Base-by-base conservation (phyloP, 1,284 basidiomycete genomes). In the Neotropicomus parvogracilis region DNA sequence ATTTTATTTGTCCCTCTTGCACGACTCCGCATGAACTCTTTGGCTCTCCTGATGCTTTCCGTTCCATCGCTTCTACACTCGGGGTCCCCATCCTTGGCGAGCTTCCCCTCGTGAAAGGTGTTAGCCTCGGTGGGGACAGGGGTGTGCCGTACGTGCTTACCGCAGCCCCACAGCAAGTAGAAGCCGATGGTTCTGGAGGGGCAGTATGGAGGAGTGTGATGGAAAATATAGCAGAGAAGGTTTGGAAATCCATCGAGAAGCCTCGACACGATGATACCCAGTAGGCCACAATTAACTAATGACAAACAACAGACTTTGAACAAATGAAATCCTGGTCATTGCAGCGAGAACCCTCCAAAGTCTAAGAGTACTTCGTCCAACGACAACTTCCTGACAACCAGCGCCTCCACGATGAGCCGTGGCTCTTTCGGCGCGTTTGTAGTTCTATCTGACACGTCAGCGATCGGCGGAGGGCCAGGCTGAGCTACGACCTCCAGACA, bases 1-100 rank as follows among this genome's bases (percentile, higher is more conserved):
- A 92, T 66, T 97, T 88, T 65, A 73, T 86, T n/a, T 95, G 92
- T 59, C 78, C 88, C 0, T 79, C 80, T 6, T 97, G 92, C 59
- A 71, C 77, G 1, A 77, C 76, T 0, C 74, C 73, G 0, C 90
- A 94, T 55, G 74, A 88, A 57, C 74, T 97, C 11, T 98, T 94
- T 55, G 95, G 95, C 36, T 70, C 80, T 8, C 74, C 88, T 0
- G 74, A 75, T 8, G 69, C 73, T 12, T 95, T 97, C 68, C 75
- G 77, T 19, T 63, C 70, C 6, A 80, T 85, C 0, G 88, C 92
- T 0, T 51, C 66, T 1, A 75, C 77, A 3, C 75, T 94, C 1
- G 70, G 72, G 0, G 70, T 91, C 8, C 72, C 81, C 12, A 70
- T 97, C 0, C 76, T 97, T 10, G 93, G 87, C n/a, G 81, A 92